Evolutionary conservation across 2,329 filamentous ascomycete species (phyloP), one percentile per base, ranked within the genome.

Genomic region (Ciborinia camelliae): DNA sequence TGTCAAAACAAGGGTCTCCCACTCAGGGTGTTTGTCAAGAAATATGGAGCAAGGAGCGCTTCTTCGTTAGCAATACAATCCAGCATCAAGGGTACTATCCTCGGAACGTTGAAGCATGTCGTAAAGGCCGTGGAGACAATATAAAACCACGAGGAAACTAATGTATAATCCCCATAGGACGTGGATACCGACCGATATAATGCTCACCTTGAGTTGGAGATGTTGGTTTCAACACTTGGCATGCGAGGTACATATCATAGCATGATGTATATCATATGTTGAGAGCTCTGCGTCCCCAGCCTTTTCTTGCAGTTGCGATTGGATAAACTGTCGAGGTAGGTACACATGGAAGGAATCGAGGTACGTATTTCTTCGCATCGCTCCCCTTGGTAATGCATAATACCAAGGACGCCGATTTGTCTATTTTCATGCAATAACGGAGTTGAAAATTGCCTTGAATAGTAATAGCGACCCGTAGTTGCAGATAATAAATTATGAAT

Each of bases 11-110:
- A 32, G 63, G 63, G 35, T 65, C 15, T 43, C 48, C 20, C 62
- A 50, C 59, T 63, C 52, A 59, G 52, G 62, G 47, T 63, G 26
- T 63, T 51, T 63, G 52, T 55, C 35, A 58, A 63, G 62, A 61
- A 48, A 48, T 47, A 50, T 58, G 53, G 53, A 55, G 61, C 39
- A 26, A 41, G 50, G 32, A 55, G 61, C 30, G 50, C n/a, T 55
- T 45, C 30, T 57, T 54, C 30, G 43, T 55, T 57, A 57, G 61
- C 30, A 23, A 63, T 43, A 54, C 14, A 37, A 55, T 30, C 35
- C 28, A 54, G 28, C 47, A 53, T 35, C 59, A 62, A 53, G 32
- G 59, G 26, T 59, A 54, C 35, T 55, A 26, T 47, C n/a, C 30
- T 63, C 50, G 61, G 51, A 48, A 54, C 51, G 61, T 63, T 57